Conservation (phyloP, 2,329 filamentous ascomycete genomes). For the Tolypocladium nubicola region DNA sequence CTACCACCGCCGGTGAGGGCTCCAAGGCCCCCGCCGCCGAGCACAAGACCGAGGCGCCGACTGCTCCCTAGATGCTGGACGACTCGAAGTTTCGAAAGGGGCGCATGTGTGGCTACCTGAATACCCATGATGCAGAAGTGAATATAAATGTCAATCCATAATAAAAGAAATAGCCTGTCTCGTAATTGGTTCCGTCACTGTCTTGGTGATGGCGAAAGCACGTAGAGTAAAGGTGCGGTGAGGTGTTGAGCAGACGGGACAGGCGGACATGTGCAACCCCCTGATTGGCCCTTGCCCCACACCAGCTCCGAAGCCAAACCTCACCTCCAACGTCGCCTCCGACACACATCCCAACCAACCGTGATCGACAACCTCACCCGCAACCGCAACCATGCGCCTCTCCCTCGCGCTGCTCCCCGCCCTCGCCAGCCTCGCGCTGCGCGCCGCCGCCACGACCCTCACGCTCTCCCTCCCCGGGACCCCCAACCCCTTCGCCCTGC, state of each 20-base stretch:
- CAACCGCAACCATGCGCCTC: background rate
- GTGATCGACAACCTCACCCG: background rate
- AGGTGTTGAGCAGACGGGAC: background rate
- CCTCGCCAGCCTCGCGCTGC: slow-evolving; percentile 17
- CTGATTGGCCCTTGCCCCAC: background rate
- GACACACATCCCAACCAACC: background rate
- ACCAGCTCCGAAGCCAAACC: background rate
- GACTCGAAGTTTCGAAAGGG: background rate
- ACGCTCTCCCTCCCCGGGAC: slow-evolving; percentile 36
- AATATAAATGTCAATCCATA: background rate
- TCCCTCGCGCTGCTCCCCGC: background rate
- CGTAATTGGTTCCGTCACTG: background rate
- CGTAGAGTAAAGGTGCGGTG: background rate
- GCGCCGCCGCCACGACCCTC: slow-evolving; percentile 22
- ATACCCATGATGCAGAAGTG: background rate
- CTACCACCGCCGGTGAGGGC: slow-evolving; percentile 23
- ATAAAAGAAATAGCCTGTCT: background rate
- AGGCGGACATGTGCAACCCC: background rate
- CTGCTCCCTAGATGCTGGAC: slow-evolving; percentile 12
- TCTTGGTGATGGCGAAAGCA: background rate
- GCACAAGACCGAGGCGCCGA: slow-evolving; percentile 26
- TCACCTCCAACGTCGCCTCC: background rate
- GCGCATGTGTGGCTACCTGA: background rate
- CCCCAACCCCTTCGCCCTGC: slow-evolving; percentile 43
- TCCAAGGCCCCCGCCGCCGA: slow-evolving; percentile 11